Percentiles rank a stretch among this genome's conserved stretches.
These are phyloP conservation scores for Lolium perenne DNA, from an alignment of 176 grass and related monocot species.

Conservation along the genomic window DNA sequence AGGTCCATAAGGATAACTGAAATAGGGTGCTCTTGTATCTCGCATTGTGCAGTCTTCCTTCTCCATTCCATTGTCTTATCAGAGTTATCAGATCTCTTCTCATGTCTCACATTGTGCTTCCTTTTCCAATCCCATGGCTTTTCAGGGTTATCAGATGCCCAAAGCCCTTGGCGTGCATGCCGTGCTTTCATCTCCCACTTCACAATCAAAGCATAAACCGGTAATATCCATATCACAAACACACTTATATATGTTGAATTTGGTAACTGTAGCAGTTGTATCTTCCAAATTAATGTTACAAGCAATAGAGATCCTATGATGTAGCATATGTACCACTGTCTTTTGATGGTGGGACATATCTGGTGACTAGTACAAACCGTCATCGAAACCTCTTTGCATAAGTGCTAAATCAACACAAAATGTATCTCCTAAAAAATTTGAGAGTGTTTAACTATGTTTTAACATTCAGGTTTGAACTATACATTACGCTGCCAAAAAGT, in stretches of 20 bases:
- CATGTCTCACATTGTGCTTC: conserved; percentile 16
- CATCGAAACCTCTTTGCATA: background rate
- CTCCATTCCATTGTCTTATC: conserved; percentile 29
- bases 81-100: conserved; percentile 3
- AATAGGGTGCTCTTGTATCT: background rate
- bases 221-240: background rate
- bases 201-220: background rate
- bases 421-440: background rate
- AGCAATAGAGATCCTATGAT: background rate
- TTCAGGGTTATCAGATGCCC: conserved; percentile 46
- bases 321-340: background rate
- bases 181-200: conserved; percentile 53
- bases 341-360: conserved; percentile 3
- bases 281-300: background rate
- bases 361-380: background rate
- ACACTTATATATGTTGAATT: background rate
- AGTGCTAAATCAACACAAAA: background rate
- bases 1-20: background rate
- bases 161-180: conserved; percentile 40
- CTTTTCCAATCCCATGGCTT: conserved; percentile 55
- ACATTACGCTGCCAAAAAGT: background rate
- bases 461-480: background rate
- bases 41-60: conserved; percentile 14
- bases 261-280: background rate
- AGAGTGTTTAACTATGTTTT: background rate